Evolutionary conservation across 768 basidiomycete species (phyloP).

Genomic region (Lactarius pseudohatsudake): DNA sequence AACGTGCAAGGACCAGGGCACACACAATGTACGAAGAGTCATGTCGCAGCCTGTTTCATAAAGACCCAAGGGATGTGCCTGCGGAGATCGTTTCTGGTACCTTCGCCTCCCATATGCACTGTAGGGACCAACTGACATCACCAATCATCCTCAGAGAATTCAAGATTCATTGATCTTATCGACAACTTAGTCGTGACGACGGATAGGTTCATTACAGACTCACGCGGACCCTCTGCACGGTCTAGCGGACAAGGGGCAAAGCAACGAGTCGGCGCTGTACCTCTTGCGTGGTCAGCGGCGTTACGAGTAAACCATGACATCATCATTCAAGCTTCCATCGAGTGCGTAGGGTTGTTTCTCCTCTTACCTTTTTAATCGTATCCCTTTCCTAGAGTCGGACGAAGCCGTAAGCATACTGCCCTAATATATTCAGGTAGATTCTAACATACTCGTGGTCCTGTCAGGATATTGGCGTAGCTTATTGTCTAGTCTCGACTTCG

Average conservation of each 20-base stretch:
- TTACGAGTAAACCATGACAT: not conserved
- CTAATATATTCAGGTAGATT: not conserved
- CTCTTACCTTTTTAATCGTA: not conserved
- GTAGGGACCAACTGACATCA: not conserved
- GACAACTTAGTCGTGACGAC: slow-evolving; percentile 1
- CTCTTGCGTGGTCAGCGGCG: not conserved
- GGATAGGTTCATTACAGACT: not conserved
- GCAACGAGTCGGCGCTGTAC: not conserved
- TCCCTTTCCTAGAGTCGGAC: not conserved
- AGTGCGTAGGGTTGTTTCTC: not conserved
- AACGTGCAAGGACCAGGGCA: not conserved
- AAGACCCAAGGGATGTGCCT: slow-evolving; percentile 3
- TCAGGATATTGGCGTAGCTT: slow-evolving; percentile 18
- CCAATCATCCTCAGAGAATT: not conserved
- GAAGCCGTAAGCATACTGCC: not conserved
- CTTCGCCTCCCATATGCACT: not conserved
- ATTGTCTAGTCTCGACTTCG: not conserved
- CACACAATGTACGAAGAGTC: not conserved
- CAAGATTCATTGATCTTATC: not conserved
- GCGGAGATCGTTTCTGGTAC: slow-evolving; percentile 14
- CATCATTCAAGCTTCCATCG: not conserved
- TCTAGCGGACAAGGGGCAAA: not conserved
- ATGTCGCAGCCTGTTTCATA: not conserved
- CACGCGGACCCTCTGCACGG: not conserved
- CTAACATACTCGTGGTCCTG: not conserved